Evolutionary conservation across 208 protist genomes (phyloP), one percentile per base, ranked within the genome.

Genomic region (Entamoeba nuttalli): DNA sequence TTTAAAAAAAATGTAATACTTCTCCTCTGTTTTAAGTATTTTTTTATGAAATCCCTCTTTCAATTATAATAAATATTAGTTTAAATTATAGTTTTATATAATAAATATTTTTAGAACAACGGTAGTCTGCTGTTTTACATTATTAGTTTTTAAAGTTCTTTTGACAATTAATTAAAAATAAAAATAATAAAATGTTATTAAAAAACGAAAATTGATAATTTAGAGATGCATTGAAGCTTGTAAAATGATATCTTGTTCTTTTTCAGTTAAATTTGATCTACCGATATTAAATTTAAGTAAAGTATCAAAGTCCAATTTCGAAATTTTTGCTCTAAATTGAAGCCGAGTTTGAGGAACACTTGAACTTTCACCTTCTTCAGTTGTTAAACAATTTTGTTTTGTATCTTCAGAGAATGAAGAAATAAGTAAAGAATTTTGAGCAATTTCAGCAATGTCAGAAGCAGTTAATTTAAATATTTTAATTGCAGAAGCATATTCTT

Each of bases 401-500:
- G 30, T 25, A 30, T 11, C 25, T 35, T 0, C 62, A 41, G 62
- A 35, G 62, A 84, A 84, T 30, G 62, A 84, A n/a, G 62, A 84
- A 21, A 84, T 35, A 30, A 35, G 9, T 84, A 84, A 7, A 11
- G 62, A 84, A 96, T 99, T 99, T 51, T 98, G 98, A n/a, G 98
- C 98, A 94, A 99, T 98, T 96, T 99, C 99, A 94, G 98, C 99
- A 41, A 99, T 96, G 96, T 99, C 99, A 95, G 98, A 98, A 52
- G 98, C 98, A 95, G 98, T 98, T n/a, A 99, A 97, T 95, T 98
- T 97, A 98, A 98, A 99, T 11, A 51, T 96, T 97, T 99, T 99
- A n/a, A 98, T 97, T 0, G 98, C 98, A 95, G 99, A 98, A 95
- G 97, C 98, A 97, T 99, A 99, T 97, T 99, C 99, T 96, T 99